Percentiles rank a stretch among this genome's conserved stretches.
Evolutionary conservation across 768 basidiomycete genomes (phyloP).

Genomic region (Naganishia vaughanmartiniae): DNA sequence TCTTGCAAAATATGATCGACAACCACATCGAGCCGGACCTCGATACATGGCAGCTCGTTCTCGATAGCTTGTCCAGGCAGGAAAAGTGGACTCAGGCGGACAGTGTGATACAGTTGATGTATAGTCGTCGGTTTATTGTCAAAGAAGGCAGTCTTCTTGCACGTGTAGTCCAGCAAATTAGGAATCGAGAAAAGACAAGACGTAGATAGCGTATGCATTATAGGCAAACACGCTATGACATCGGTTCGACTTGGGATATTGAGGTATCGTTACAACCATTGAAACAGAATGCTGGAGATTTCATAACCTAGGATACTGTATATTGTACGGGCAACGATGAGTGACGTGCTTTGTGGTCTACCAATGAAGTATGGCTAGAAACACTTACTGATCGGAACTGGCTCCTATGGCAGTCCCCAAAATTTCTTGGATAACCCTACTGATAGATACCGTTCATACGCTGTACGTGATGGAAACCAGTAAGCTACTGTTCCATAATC

Average conservation of each 20-base stretch:
- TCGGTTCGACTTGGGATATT: background rate
- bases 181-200: slow-evolving; percentile 2
- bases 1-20: slow-evolving; percentile 58
- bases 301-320: background rate
- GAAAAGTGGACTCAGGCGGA: slow-evolving; percentile 64
- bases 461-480: background rate
- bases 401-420: slow-evolving; percentile 21
- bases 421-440: slow-evolving; percentile 66
- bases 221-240: background rate
- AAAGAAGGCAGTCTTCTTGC: slow-evolving; percentile 12
- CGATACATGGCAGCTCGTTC: slow-evolving; percentile 74
- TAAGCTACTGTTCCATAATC: background rate
- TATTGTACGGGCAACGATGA: background rate
- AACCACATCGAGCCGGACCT: slow-evolving; percentile 57
- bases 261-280: background rate
- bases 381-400: background rate
- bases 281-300: background rate
- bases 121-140: slow-evolving; percentile 52
- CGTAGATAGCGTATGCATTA: slow-evolving; percentile 12
- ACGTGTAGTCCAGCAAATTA: slow-evolving; percentile 4
- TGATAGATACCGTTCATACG: slow-evolving; percentile 37
- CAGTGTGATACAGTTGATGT: slow-evolving; percentile 65
- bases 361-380: too few species aligned
- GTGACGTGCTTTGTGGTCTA: background rate
- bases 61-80: slow-evolving; percentile 63